These are phyloP conservation scores for Astraeus odoratus DNA, from an alignment of 768 basidiomycete genomes.

Conservation along the genomic window DNA sequence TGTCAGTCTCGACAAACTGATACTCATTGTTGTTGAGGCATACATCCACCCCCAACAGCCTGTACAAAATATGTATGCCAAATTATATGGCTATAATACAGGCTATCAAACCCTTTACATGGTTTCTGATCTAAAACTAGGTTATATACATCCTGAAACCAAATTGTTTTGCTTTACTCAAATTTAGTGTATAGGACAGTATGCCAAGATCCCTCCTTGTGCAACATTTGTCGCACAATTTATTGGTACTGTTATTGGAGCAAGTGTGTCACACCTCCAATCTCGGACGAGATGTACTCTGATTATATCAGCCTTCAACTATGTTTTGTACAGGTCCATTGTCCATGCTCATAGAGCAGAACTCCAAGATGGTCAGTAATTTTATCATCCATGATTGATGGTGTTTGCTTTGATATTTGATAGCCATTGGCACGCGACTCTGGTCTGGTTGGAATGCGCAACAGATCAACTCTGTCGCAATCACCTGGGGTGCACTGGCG, in stretches of 20 bases:
- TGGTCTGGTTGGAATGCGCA: slow-evolving; percentile 40
- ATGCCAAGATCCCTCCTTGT: slow-evolving; percentile 46
- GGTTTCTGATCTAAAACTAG: slow-evolving; percentile 35
- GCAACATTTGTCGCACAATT: slow-evolving; percentile 43
- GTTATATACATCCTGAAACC: background rate
- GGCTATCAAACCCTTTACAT: slow-evolving; percentile 47
- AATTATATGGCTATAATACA: slow-evolving; percentile 46
- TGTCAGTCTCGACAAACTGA: background rate
- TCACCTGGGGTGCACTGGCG: slow-evolving; percentile 50
- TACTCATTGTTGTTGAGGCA: slow-evolving; percentile 14
- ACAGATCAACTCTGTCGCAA: slow-evolving; percentile 45
- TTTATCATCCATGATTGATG: background rate
- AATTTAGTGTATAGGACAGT: slow-evolving; percentile 45
- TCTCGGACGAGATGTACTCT: background rate
- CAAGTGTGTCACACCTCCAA: slow-evolving; percentile 26
- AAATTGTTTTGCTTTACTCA: slow-evolving; percentile 6
- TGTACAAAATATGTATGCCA: slow-evolving; percentile 41
- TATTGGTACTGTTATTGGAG: slow-evolving; percentile 43
- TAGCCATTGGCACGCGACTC: slow-evolving; percentile 11
- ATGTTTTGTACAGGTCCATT: slow-evolving; percentile 14
- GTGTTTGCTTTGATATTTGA: slow-evolving; percentile 1
- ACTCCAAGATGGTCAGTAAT: slow-evolving; percentile 8
- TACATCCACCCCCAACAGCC: slow-evolving; percentile 15
- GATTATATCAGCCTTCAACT: slow-evolving; percentile 12
- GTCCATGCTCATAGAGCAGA: slow-evolving; percentile 8